Evolutionary conservation across 139 green algal genomes (phyloP).

Genomic region (Tetradesmus obliquus): DNA sequence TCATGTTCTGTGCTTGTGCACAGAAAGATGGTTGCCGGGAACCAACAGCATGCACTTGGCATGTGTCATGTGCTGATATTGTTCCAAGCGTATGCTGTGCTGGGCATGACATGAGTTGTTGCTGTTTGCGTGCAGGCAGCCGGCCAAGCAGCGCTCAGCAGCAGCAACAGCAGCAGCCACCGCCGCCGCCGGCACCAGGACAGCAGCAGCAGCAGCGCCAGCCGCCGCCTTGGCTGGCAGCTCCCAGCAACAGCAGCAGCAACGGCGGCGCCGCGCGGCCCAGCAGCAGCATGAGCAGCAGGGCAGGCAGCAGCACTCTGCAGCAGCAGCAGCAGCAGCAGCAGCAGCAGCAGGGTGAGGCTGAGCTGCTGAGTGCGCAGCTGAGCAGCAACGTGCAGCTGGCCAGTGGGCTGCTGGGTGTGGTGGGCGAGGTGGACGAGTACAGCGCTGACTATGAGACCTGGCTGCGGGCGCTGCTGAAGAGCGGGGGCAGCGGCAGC

Average conservation of each 20-base stretch:
- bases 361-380: slow-evolving; percentile 6
- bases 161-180: slow-evolving; percentile 23
- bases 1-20: too few species aligned
- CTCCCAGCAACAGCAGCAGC: slow-evolving; percentile 9
- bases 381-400: slow-evolving; percentile 8
- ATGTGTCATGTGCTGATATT: too few species aligned
- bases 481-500: neutral
- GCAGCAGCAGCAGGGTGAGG: slow-evolving; percentile 19
- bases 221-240: neutral
- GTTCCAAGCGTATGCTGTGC: too few species aligned
- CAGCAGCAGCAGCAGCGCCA: neutral
- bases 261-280: neutral
- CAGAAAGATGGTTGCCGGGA: too few species aligned
- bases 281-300: slow-evolving; percentile 29
- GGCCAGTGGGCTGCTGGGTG: neutral
- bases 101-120: too few species aligned
- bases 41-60: too few species aligned
- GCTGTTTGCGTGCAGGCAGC: slow-evolving; percentile 4
- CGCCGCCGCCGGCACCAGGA: neutral
- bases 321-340: slow-evolving; percentile 24
- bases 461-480: neutral
- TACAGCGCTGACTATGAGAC: slow-evolving; percentile 24
- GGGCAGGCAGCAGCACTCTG: neutral
- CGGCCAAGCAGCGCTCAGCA: neutral
- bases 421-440: slow-evolving; percentile 1